A percentile compares a stretch with the other conserved stretches of the same genome.
These are phyloP conservation scores for Plantago lanceolata DNA, from an alignment of 305 asterid species.

Conservation along the genomic window DNA sequence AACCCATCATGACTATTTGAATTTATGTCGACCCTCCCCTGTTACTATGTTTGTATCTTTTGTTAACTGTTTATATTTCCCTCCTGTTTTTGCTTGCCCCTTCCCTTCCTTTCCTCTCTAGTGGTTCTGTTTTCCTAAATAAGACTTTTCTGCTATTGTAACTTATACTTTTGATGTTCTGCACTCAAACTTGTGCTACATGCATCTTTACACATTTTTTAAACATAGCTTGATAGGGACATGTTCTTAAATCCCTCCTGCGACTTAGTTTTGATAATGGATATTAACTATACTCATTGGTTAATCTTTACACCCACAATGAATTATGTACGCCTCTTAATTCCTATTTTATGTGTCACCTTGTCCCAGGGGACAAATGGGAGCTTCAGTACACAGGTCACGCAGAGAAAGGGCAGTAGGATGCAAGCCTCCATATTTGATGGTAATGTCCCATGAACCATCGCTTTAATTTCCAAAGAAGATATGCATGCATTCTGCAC, in stretches of 20 bases:
- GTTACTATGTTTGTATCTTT: too few species aligned
- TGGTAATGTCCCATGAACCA: constrained; percentile 33
- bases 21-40: neutral
- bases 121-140: neutral
- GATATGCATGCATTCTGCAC: neutral
- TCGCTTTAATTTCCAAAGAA: neutral
- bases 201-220: neutral
- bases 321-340: constrained; percentile 6
- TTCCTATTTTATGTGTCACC: constrained; percentile 1
- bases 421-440: constrained; percentile 67
- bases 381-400: constrained; percentile 60
- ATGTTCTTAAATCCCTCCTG: neutral
- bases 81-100: neutral
- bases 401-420: constrained; percentile 47
- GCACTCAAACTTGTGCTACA: neutral
- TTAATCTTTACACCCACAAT: neutral
- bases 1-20: neutral
- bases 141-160: neutral
- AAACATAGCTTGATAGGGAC: neutral
- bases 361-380: constrained; percentile 69
- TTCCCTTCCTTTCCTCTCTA: too few species aligned
- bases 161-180: neutral
- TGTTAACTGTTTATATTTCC: too few species aligned
- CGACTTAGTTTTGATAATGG: constrained; percentile 10
- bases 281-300: neutral